phyloP scores from a whole-genome alignment of 2,329 filamentous ascomycete species.

The Aspergillus pseudoterreus region DNA sequence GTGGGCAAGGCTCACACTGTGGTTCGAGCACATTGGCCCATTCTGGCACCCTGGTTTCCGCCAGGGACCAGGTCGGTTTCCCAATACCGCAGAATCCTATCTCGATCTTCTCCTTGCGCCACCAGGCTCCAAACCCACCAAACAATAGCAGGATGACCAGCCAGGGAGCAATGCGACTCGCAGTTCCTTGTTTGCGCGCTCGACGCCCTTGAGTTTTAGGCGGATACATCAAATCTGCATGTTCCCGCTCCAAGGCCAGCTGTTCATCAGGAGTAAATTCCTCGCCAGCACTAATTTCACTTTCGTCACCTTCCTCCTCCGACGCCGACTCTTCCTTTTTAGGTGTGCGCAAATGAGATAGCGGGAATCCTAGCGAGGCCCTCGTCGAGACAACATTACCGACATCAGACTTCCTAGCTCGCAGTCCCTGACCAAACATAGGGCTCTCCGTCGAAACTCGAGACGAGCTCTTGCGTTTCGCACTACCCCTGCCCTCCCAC shows the following conservation, averaged over 20 bases:
- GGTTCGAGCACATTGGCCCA: constrained; percentile 69
- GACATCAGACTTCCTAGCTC: constrained; percentile 35
- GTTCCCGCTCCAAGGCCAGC: constrained; percentile 71
- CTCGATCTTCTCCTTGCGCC: constrained; percentile 90
- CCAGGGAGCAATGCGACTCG: constrained; percentile 62
- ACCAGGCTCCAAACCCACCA: constrained; percentile 73
- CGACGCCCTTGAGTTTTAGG: constrained; percentile 17
- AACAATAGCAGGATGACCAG: constrained; percentile 68
- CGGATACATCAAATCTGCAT: constrained; percentile 46
- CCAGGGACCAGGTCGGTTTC: constrained; percentile 56
- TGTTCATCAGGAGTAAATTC: constrained; percentile 94
- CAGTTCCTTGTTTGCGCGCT: constrained; percentile 39
- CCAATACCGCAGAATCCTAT: constrained; percentile 93
- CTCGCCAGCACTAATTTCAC: constrained; percentile 65
- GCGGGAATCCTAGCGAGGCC: constrained; percentile 56
- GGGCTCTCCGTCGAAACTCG: constrained; percentile 35
- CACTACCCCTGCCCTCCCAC: constrained; percentile 31
- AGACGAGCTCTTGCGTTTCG: constrained; percentile 50
- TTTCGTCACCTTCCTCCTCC: constrained; percentile 48
- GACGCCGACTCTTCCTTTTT: constrained; percentile 36
- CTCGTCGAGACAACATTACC: constrained; percentile 48
- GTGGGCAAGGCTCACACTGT: constrained; percentile 83
- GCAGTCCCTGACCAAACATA: constrained; percentile 21
- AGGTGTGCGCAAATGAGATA: constrained; percentile 29
- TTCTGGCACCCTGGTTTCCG: constrained; percentile 66